Evolutionary conservation across 805 yeast genomes (phyloP).

Genomic region (Scheffersomyces ergatensis): DNA sequence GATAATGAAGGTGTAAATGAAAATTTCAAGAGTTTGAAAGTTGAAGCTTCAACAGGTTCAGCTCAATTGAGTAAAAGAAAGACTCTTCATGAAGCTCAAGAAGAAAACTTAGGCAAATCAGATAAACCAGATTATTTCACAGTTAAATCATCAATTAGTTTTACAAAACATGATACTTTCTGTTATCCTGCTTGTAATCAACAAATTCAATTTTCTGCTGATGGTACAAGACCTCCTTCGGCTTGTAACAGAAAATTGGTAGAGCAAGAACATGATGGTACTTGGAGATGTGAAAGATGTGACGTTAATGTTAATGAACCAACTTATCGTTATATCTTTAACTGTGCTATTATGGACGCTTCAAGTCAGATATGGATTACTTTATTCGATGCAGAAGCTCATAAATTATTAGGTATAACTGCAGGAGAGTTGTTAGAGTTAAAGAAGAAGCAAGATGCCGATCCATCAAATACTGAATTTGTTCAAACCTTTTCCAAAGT

Average conservation of each 20-base stretch:
- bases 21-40: constrained; percentile 59
- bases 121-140: constrained; percentile 80
- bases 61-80: constrained; percentile 56
- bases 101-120: constrained; percentile 65
- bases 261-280: constrained; percentile 62
- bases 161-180: constrained; percentile 70
- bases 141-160: constrained; percentile 71
- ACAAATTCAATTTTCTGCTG: constrained; percentile 27
- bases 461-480: constrained; percentile 43
- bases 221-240: constrained; percentile 10
- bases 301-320: constrained; percentile 68
- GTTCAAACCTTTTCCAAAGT: constrained; percentile 42
- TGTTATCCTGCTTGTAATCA: constrained; percentile 86
- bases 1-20: constrained; percentile 72
- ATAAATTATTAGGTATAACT: constrained; percentile 57
- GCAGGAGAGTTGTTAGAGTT: constrained; percentile 61
- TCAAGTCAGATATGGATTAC: constrained; percentile 87
- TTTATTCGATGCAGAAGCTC: constrained; percentile 82
- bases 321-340: constrained; percentile 73
- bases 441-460: constrained; percentile 31
- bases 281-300: constrained; percentile 95
- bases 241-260: constrained; percentile 79
- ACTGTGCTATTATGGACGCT: constrained; percentile 72
- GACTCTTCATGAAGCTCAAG: constrained; percentile 62
- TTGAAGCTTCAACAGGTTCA: constrained; percentile 41